Conservation (phyloP, 2,329 filamentous ascomycete genomes). For the Talaromyces piceae region DNA sequence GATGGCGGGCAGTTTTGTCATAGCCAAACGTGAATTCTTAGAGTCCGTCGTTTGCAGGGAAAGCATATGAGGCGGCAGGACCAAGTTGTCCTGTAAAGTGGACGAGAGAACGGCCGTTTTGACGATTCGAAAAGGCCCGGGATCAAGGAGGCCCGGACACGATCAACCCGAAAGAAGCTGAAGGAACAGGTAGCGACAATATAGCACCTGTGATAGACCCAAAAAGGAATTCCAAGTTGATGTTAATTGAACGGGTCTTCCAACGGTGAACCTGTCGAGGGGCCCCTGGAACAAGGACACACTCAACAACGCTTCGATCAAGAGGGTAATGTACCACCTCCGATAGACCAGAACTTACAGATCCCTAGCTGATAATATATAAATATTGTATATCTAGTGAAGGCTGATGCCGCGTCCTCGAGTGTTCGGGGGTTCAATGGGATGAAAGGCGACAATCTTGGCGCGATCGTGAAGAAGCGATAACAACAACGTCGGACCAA, state of each 20-base stretch:
- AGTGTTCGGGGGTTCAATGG: neutral
- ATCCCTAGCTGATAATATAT: neutral
- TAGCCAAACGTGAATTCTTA: constrained; percentile 54
- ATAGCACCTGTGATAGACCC: neutral
- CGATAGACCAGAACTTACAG: neutral
- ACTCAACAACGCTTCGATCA: neutral
- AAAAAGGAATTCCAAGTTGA: neutral
- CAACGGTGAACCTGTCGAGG: neutral
- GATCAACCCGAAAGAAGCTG: no score
- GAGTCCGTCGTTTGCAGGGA: constrained; percentile 82
- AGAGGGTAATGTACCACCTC: neutral
- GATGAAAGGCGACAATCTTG: neutral
- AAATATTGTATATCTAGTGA: neutral
- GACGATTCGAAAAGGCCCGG: constrained; percentile 37
- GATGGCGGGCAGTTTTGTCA: constrained; percentile 71
- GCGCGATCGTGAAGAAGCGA: neutral
- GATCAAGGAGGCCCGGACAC: constrained; percentile 18
- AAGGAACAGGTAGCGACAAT: neutral
- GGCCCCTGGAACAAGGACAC: neutral
- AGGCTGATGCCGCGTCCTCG: neutral
- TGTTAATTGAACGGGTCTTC: neutral
- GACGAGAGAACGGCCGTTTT: constrained; percentile 78
- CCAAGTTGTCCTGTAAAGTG: constrained; percentile 69
- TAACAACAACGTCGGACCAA: neutral
- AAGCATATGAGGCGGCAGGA: constrained; percentile 75